These are phyloP conservation scores for Xylariaceae sp. DNA, from an alignment of 2,329 filamentous ascomycete species.

Conservation along the genomic window DNA sequence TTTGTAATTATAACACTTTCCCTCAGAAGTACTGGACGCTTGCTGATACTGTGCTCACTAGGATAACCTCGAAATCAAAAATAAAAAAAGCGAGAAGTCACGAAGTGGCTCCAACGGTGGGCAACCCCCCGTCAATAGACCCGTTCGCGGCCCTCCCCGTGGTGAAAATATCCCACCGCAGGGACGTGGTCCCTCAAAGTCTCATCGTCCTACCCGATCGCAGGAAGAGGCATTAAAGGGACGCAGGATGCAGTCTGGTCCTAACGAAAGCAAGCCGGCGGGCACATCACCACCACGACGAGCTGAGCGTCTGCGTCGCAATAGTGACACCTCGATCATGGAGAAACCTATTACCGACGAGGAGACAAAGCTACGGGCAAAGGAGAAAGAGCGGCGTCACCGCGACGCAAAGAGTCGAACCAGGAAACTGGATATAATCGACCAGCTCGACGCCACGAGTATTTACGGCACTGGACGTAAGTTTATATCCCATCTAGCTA, in stretches of 20 bases:
- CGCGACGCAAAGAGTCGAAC: conserved; percentile 46
- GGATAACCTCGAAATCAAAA: conserved; percentile 64
- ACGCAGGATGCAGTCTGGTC: conserved; percentile 36
- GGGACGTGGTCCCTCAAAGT: conserved; percentile 40
- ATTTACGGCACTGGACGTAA: conserved; percentile 88
- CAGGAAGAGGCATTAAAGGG: conserved; percentile 58
- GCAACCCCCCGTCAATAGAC: conserved; percentile 35
- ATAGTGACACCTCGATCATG: conserved; percentile 72
- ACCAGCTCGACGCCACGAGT: conserved; percentile 92
- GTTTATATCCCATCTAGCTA: conserved; percentile 34
- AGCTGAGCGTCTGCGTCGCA: conserved; percentile 56
- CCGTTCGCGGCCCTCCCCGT: conserved; percentile 36
- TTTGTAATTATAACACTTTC: conserved; percentile 54
- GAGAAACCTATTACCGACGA: conserved; percentile 58
- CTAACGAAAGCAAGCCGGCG: conserved; percentile 33
- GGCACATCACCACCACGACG: conserved; percentile 37
- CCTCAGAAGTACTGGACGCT: conserved; percentile 16
- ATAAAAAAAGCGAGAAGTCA: conserved; percentile 38
- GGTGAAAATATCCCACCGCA: conserved; percentile 46
- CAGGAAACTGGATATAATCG: conserved; percentile 76
- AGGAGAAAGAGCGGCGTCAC: conserved; percentile 48
- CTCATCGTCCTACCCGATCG: conserved; percentile 59
- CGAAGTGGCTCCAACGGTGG: conserved; percentile 26
- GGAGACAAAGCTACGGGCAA: conserved; percentile 48
- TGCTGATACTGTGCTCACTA: conserved; percentile 41